A percentile compares a stretch with the other conserved stretches of the same genome.
phyloP scores from a whole-genome alignment of 2,329 filamentous ascomycete species.

The Pseudogymnoascus sp. region DNA sequence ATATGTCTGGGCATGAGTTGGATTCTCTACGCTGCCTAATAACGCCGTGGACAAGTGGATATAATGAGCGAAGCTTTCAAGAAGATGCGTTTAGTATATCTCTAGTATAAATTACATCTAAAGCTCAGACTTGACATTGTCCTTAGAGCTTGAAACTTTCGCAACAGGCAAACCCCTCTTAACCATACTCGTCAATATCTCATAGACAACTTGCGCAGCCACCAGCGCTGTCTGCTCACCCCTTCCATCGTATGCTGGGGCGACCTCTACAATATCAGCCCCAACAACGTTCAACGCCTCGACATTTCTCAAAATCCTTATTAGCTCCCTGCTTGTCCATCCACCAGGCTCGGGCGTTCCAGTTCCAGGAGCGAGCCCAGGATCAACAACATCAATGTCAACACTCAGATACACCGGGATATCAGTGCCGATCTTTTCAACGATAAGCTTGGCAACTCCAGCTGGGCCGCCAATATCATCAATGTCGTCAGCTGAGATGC shows the following conservation, averaged over 20 bases:
- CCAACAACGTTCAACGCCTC: slow-evolving; percentile 79
- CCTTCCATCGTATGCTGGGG: slow-evolving; percentile 71
- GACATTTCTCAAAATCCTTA: slow-evolving; percentile 71
- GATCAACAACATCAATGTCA: slow-evolving; percentile 75
- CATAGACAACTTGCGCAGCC: slow-evolving; percentile 75
- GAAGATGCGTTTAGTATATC: not conserved
- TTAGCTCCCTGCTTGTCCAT: slow-evolving; percentile 84
- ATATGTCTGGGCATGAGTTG: not conserved
- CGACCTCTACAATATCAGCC: slow-evolving; percentile 83
- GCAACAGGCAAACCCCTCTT: slow-evolving; percentile 39
- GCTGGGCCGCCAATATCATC: slow-evolving; percentile 65
- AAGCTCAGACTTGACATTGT: not conserved
- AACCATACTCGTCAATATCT: slow-evolving; percentile 71
- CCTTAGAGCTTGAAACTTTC: not conserved
- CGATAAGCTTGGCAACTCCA: slow-evolving; percentile 62
- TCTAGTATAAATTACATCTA: not conserved
- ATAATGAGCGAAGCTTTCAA: not conserved
- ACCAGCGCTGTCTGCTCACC: slow-evolving; percentile 77
- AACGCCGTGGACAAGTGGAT: not conserved
- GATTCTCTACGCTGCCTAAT: not conserved
- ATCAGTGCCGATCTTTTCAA: slow-evolving; percentile 62
- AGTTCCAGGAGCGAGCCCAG: slow-evolving; percentile 61
- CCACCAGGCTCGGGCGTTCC: slow-evolving; percentile 86
- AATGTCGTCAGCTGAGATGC: slow-evolving; percentile 77
- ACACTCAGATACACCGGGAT: slow-evolving; percentile 74